Percentiles rank a stretch among this genome's conserved stretches.
phyloP scores from a whole-genome alignment of 2,329 filamentous ascomycete genomes.

The Botrytis hyacinthi region DNA sequence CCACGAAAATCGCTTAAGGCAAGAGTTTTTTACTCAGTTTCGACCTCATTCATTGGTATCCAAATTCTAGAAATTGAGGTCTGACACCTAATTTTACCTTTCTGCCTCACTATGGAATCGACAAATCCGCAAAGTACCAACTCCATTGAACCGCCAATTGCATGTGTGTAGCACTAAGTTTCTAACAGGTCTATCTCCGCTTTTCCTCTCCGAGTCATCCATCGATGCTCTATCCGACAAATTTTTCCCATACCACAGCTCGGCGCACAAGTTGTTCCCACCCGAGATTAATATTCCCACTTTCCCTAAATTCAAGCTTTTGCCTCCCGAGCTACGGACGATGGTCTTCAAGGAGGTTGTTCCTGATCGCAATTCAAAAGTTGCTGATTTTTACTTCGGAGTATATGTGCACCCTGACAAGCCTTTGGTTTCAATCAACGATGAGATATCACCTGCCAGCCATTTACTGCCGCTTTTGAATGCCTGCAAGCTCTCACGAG shows the following conservation, averaged over 20 bases:
- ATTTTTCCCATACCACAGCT: not conserved
- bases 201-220: not conserved
- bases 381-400: not conserved
- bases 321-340: not conserved
- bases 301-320: not conserved
- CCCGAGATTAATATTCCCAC: not conserved
- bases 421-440: not conserved
- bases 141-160: not conserved
- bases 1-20: not conserved
- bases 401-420: rapidly evolving
- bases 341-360: not conserved
- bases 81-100: not conserved
- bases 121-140: not conserved
- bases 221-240: not conserved
- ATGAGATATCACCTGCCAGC: not conserved
- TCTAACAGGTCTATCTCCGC: not conserved
- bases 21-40: not conserved
- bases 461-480: not conserved
- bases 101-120: not conserved
- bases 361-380: not conserved
- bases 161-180: not conserved
- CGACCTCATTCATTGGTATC: not conserved
- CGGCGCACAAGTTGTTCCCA: not conserved
- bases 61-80: not conserved
- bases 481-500: not conserved